Conservation (phyloP, 371 early-diverging fungal genomes). For the Mortierella sp. region DNA sequence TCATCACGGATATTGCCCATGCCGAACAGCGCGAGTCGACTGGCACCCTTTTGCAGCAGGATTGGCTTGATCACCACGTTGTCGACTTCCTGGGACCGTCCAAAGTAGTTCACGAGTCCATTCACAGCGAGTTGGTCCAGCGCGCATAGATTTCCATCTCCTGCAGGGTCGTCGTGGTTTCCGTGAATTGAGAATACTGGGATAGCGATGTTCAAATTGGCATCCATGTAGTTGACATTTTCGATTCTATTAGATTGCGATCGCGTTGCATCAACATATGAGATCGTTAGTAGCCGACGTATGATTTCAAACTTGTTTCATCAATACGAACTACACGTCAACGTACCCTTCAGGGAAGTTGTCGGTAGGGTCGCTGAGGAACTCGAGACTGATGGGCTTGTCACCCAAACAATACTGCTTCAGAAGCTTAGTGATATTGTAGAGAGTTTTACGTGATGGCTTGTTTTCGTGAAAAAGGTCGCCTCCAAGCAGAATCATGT, state of each 20-base stretch:
- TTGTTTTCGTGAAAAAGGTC: slow-evolving; percentile 99
- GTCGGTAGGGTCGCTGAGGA: slow-evolving; percentile 80
- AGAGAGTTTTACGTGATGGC: slow-evolving; percentile 91
- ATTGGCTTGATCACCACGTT: slow-evolving; percentile 87
- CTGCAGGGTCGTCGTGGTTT: slow-evolving; percentile 99
- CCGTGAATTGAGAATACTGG: slow-evolving; percentile 99
- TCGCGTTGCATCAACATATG: neutral
- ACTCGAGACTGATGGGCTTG: slow-evolving; percentile 77
- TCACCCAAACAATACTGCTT: slow-evolving; percentile 90
- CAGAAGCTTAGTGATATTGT: slow-evolving; percentile 84
- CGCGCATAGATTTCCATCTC: slow-evolving; percentile 88
- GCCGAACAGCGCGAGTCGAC: slow-evolving; percentile 93
- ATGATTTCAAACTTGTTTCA: neutral
- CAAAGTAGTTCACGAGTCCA: slow-evolving; percentile 98
- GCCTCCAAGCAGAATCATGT: slow-evolving; percentile 98
- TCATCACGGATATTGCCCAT: slow-evolving; percentile 98
- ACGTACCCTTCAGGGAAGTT: slow-evolving; percentile 78
- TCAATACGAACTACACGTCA: neutral
- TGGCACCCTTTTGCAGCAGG: slow-evolving; percentile 85
- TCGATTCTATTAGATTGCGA: slow-evolving; percentile 45
- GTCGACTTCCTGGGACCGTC: slow-evolving; percentile 81
- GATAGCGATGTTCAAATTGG: slow-evolving; percentile 89
- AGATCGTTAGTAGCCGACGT: neutral
- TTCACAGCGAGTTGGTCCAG: slow-evolving; percentile 89
- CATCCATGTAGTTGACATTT: slow-evolving; percentile 90